Conservation (phyloP, 1,284 basidiomycete genomes). For the Pisolithus thermaeus region DNA sequence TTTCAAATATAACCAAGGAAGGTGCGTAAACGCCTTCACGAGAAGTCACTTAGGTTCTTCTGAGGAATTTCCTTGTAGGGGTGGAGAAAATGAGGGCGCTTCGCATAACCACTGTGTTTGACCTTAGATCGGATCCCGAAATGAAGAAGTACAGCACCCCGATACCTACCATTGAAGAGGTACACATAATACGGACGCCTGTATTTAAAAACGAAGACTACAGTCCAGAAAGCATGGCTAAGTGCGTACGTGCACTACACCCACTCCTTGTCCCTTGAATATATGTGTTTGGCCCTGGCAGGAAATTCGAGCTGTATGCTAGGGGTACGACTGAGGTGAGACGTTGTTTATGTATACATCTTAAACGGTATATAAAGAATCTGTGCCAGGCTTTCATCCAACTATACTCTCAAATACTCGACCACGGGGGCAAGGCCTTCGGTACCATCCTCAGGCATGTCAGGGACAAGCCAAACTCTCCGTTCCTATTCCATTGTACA, state of each 20-base stretch:
- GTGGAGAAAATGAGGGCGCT: slow-evolving; percentile 49
- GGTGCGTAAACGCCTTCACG: slow-evolving; percentile 33
- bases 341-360: background rate
- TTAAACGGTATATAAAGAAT: background rate
- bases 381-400: slow-evolving; percentile 67
- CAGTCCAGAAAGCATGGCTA: slow-evolving; percentile 75
- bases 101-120: slow-evolving; percentile 63
- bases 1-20: slow-evolving; percentile 61
- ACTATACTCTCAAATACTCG: slow-evolving; percentile 72
- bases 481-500: slow-evolving; percentile 70
- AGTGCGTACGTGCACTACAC: slow-evolving; percentile 47
- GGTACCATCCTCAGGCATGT: slow-evolving; percentile 63
- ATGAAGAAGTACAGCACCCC: slow-evolving; percentile 66
- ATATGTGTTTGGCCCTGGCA: slow-evolving; percentile 24
- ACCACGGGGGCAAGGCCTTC: slow-evolving; percentile 62
- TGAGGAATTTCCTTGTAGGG: slow-evolving; percentile 34
- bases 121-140: slow-evolving; percentile 72
- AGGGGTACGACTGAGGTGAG: slow-evolving; percentile 70
- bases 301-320: slow-evolving; percentile 70
- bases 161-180: slow-evolving; percentile 53
- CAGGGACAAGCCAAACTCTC: slow-evolving; percentile 57
- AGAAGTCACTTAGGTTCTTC: background rate
- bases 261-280: slow-evolving; percentile 2
- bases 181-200: slow-evolving; percentile 53
- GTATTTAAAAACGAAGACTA: slow-evolving; percentile 72